A percentile compares a stretch with the other conserved stretches of the same genome.
phyloP scores from a whole-genome alignment of 345 rosid species.

The Noccaea bulbosa region DNA sequence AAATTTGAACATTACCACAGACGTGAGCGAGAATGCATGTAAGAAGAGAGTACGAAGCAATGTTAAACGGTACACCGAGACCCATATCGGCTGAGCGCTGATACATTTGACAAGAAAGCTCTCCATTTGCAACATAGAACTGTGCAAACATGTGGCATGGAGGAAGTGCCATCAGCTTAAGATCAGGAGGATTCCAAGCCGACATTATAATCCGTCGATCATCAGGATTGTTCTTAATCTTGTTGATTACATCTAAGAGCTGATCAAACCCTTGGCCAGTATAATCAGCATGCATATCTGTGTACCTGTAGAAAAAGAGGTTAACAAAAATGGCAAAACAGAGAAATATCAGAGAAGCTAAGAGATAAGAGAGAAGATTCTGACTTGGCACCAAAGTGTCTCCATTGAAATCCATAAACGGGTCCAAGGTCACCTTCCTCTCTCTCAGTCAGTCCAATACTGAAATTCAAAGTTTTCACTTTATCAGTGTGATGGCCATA shows the following conservation, averaged over 20 bases:
- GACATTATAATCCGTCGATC: conserved; percentile 89
- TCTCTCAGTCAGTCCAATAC: conserved; percentile 77
- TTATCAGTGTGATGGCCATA: not conserved
- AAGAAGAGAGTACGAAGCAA: conserved; percentile 92
- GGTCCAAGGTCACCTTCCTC: conserved; percentile 98
- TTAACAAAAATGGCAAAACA: not conserved
- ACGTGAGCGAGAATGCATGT: conserved; percentile 94
- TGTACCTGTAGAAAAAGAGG: conserved; percentile 59
- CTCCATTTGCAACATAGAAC: conserved; percentile 90
- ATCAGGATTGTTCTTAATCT: conserved; percentile 90
- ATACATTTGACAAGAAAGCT: conserved; percentile 97
- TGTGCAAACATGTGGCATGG: conserved; percentile 99
- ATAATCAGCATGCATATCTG: conserved; percentile 94
- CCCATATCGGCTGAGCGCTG: conserved; percentile 99
- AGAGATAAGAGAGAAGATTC: conserved; percentile 32
- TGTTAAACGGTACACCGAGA: conserved; percentile 94
- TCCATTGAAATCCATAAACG: conserved; percentile 98
- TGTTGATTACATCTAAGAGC: conserved; percentile 78
- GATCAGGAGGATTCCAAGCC: conserved; percentile 98
- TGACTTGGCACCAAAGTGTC: conserved; percentile 97
- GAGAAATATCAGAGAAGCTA: conserved; percentile 22
- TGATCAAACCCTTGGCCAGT: conserved; percentile 97
- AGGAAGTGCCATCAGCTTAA: conserved; percentile 93
- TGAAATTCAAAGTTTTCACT: conserved; percentile 39
- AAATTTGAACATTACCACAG: conserved; percentile 60